Base-by-base conservation (phyloP, 169 alveolate genomes). In the Plasmodium cynomolgi region DNA sequence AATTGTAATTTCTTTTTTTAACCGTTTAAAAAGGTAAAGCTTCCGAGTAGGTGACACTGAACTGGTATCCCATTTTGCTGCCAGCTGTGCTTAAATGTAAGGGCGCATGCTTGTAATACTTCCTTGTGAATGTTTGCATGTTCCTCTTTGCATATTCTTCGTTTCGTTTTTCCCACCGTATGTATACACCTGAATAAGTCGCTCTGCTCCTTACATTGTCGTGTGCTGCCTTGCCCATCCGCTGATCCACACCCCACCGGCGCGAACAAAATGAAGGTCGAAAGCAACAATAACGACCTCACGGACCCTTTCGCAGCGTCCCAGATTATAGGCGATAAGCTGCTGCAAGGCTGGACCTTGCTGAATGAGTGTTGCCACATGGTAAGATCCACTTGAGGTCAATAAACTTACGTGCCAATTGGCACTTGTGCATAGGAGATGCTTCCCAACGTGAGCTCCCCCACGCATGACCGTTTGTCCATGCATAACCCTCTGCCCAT, bases 321-420 rank as follows among this genome's bases (percentile, higher is more conserved):
- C 7, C 81, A 80, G 50, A 44, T 81, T 44, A 90, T 90, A 17
- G 94, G 91, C 29, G 91, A 90, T 39, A 90, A 50, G 73, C 54
- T 90, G 11, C 37, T 90, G 71, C 94, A 81, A 26, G 94, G 94
- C 1, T 90, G 94, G 94, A 90, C 94, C 7, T 23, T 90, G 56
- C 50, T 90, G 54, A 81, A 90, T 62, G 73, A 54, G 4, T 68
- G 77, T 41, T 90, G 94, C 15, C 83, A 81, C 37, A 74, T 90
- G n/a, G 94, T 90, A 90, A 90, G 82, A 31, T 77, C 23, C 26
- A 8, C 20, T 5, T 34, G 47, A 13, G 31, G 9, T 41, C 15
- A 54, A 47, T 2, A 1, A 29, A 29, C 17, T 37, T 0, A 54
- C 26, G 31, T 58, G 47, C 71, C 39, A 29, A 5, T 29, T 17